Base-by-base conservation (phyloP, 1,139 yeast genomes). In the Candida sojae region DNA sequence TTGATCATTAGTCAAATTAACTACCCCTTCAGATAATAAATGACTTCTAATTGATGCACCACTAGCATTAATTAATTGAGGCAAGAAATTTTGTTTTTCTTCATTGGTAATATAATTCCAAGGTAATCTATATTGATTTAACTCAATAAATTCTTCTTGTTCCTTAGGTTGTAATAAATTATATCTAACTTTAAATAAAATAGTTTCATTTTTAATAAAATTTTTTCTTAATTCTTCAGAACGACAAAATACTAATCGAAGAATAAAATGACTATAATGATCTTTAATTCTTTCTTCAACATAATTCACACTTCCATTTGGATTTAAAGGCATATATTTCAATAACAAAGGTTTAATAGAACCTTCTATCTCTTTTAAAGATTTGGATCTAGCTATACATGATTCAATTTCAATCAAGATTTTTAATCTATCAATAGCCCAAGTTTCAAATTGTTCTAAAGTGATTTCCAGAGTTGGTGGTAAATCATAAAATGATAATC, bases 361-460 rank as follows among this genome's bases (percentile, higher is more conserved):
- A 9, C 70, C 62, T 57, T 87, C 93, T 41, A 83, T 80, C 49
- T 91, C 97, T 53, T 79, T 80, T 44, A 78, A 64, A 1, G 80
- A 67, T 59, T 84, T 84, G 53, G 86, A 84, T 53, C 96, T 76
- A 33, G 87, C 83, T 43, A 77, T 64, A 56, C 87, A 82, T 6
- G 91, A 80, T 60, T 92, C 97, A 44, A 93, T 85, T 63, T 91
- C 97, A 50, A 90, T 80, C 51, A 95, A 75, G 8, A 93, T 82
- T 60, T 86, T 84, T 54, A 93, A 76, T 53, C 99, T 74, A 61
- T 93, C 98, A 44, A 93, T 87, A 7, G 98, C 98, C 97, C 97
- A 93, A 13, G 77, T 77, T 67, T 93, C 99, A 65, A 93, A 95
- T 62, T 93, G 88, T 55, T 92, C 97, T 35, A 93, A 65, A 0